Base-by-base conservation (phyloP, 345 rosid genomes). In the Brassica nigra region DNA sequence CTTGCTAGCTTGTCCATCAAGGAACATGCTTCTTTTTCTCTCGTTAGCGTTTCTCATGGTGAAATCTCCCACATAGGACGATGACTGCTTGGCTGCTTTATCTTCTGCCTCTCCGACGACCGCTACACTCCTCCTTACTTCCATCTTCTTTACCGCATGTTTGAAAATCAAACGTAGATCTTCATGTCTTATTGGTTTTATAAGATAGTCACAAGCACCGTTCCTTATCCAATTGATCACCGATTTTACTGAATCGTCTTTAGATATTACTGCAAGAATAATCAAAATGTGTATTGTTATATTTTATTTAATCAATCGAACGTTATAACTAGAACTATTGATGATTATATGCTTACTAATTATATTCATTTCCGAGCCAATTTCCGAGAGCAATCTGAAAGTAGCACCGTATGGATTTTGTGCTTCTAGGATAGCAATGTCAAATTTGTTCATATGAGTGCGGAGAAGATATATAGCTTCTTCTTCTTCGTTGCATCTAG, bases 371-470 rank as follows among this genome's bases (percentile, higher is more conserved):
- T 87, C 86, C 28, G 78, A 75, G 49, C 86, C 80, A 10, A 94
- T 86, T 68, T 76, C 83, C 29, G 83, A 87, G n/a, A 86, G 87
- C 18, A 88, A 89, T 23, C 87, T 80, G 79, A 87, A 85, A 42
- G 89, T 95, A 47, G 87, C 87, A 88, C 85, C 89, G 42, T 85
- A 83, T 5, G 94, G 85, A 86, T 87, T 85, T 69, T 90, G 87
- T 7, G 87, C 90, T 71, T 89, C 92, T 5, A 90, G 84, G 70
- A 94, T 74, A 74, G 91, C 97, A 2, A 94, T 75, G 72, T 94
- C 97, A 33, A 86, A 89, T 5, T 34, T 81, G 2, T 73, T 73
- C 16, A 74, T 62, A 67, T 86, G 76, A 73, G 73, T 76, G 47
- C 86, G 73, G 34, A 90, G 87, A 29, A 76, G 42, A 36, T 74